Evolutionary conservation across 2,329 filamentous ascomycete genomes (phyloP), one percentile per base, ranked within the genome.

Genomic region (Ambrosiella xylebori): DNA sequence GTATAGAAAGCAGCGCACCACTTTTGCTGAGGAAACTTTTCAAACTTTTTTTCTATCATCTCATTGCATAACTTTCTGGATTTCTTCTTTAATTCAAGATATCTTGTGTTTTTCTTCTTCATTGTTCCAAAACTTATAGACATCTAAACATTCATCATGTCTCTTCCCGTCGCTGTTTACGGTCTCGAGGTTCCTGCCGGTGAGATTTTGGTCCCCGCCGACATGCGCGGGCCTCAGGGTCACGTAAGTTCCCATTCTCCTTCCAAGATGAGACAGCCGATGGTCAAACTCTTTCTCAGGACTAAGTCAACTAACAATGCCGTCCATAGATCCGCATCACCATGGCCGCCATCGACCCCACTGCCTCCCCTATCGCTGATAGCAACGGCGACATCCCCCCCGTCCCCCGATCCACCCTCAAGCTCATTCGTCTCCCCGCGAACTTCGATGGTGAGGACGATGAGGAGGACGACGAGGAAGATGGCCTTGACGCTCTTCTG

Each of bases 271-370:
- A 27, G 27, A 4, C 27, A 3, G 27, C 4, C 27, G 27, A 27
- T 27, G 27, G 5, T 27, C 27, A 27, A 27, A 3, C 27, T 27
- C 27, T 27, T 27, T 27, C 27, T 27, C 27, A 27, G 27, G 27
- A 27, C 27, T 5, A 27, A 27, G 27, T 27, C 27, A 27, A 27
- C 27, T 27, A 27, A 52, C 37, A 49, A 56, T 54, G 54, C 19
- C 38, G 19, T 39, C 57, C 45, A 36, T 66, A 95, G 90, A 94
- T 96, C 75, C 88, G 88, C 70, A 88, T 98, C 68, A 97, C 90
- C 67, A 98, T 98, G 93, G 93, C 94, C 66, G 93, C 93, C 64
- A 85, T 98, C 70, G 91, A 98, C 70, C 93, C 93, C 60, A 88
- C 81, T 66, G 86, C 86, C 65, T 77, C 81, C 65, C 78, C 83